Percentiles rank a stretch among this genome's conserved stretches.
phyloP scores from a whole-genome alignment of 306 rosid species.

The Casuarina glauca region DNA sequence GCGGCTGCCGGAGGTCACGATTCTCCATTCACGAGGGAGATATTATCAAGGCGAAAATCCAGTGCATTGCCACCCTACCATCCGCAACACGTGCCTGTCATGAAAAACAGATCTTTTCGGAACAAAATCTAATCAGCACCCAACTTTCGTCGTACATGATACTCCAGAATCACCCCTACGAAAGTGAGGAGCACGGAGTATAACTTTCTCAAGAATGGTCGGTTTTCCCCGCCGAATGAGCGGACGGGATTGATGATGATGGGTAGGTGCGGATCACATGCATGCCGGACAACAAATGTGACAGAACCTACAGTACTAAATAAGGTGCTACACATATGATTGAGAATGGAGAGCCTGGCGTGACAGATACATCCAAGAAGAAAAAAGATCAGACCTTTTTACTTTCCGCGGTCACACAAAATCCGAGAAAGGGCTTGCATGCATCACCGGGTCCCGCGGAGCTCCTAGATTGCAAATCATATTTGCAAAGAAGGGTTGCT shows the following conservation, averaged over 20 bases:
- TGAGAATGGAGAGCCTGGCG: neutral
- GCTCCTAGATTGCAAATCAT: slow-evolving; percentile 24
- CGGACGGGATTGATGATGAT: neutral
- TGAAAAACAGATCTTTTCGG: too few relatives aligned
- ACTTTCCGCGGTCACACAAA: neutral
- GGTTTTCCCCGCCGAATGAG: neutral
- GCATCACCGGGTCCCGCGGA: neutral
- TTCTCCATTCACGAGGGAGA: neutral
- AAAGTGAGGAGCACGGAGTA: too few relatives aligned
- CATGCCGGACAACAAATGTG: neutral
- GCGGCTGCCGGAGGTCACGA: neutral
- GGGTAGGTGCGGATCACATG: neutral
- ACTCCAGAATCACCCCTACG: too few relatives aligned
- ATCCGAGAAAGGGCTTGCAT: neutral
- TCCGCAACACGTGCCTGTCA: neutral
- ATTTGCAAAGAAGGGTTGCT: slow-evolving; percentile 14
- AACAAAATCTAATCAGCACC: too few relatives aligned
- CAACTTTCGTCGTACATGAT: too few relatives aligned
- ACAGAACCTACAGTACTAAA: neutral
- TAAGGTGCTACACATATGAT: neutral
- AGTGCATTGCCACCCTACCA: neutral
- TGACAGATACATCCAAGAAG: too few relatives aligned
- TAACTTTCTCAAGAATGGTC: neutral
- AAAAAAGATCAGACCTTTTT: too few relatives aligned
- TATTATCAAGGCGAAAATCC: neutral